Base-by-base conservation (phyloP, 305 asterid genomes). In the Rubia tinctorum region DNA sequence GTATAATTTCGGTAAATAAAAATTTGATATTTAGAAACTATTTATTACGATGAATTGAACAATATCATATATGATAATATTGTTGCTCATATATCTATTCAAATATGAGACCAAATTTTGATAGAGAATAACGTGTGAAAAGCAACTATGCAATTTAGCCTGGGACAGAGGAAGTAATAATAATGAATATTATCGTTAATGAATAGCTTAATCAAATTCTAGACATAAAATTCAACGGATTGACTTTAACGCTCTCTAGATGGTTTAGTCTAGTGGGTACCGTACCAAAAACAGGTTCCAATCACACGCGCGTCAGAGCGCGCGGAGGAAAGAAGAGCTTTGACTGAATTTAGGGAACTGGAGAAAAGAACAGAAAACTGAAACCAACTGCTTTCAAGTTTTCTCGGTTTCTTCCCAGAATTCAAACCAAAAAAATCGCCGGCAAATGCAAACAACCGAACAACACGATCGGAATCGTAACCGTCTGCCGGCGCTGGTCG, bases 341-440 rank as follows among this genome's bases (percentile, higher is more conserved):
- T 58, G 64, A 58, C 64, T 58, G 27, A 58, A n/a, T 58, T 22
- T 58, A 58, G 64, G 27, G 4, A 58, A 22, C 8, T 58, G 14
- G 63, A 63, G n/a, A 63, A 39, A 63, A 8, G 43, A 71, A 64
- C 62, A 70, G 69, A 30, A 65, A 77, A 73, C 82, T 62, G 70
- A 66, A 82, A 60, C 80, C 79, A 84, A 85, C 91, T 78, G 88
- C 17, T 82, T 81, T 81, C 78, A 53, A 53, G 59, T 53, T 53
- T 53, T 18, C 12, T 78, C 64, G 72, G 76, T 81, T 77, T 5
- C 74, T 64, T 71, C 73, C 78, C 18, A 20, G 14, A 62, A 25
- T 62, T 8, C 20, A n/a, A 51, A 63, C 77, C 14, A 56, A 55
- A 27, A 27, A 23, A 23, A 62, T 5, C 67, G 23, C 77, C 71